Percentiles rank a stretch among this genome's conserved stretches.
Evolutionary conservation across 1,139 yeast species (phyloP).

Genomic region (Saccharomyces hybrid): DNA sequence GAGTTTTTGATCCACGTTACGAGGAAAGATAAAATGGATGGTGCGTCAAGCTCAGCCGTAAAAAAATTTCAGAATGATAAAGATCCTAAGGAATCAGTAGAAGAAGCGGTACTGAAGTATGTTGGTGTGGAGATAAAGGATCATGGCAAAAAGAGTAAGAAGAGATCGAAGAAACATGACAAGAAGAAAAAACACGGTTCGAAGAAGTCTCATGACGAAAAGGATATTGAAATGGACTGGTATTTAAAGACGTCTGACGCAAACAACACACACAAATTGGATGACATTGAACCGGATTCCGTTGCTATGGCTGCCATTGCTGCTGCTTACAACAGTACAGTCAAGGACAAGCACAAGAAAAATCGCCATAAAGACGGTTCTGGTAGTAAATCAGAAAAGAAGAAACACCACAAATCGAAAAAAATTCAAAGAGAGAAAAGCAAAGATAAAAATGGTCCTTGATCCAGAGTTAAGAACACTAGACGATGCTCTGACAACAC

Average conservation of each 20-base stretch:
- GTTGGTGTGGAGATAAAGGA: slow-evolving; percentile 38
- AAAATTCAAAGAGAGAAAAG: slow-evolving; percentile 11
- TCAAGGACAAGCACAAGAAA: slow-evolving; percentile 14
- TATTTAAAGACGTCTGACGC: neutral
- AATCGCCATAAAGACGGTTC: slow-evolving; percentile 11
- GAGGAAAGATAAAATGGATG: neutral
- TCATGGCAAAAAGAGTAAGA: neutral
- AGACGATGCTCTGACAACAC: slow-evolving; percentile 32
- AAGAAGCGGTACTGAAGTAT: slow-evolving; percentile 62
- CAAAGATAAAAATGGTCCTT: slow-evolving; percentile 33
- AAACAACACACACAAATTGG: neutral
- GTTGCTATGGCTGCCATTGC: slow-evolving; percentile 30
- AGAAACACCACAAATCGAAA: slow-evolving; percentile 7
- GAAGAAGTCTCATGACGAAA: neutral
- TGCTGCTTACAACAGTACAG: slow-evolving; percentile 25
- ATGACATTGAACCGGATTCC: slow-evolving; percentile 14
- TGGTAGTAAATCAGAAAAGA: slow-evolving; percentile 8
- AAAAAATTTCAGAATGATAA: slow-evolving; percentile 5
- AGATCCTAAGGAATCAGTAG: slow-evolving; percentile 26
- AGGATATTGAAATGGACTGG: neutral
- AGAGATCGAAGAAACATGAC: neutral
- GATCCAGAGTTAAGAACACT: slow-evolving; percentile 57
- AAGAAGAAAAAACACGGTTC: slow-evolving; percentile 2
- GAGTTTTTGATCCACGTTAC: neutral
- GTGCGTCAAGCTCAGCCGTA: neutral